Evolutionary conservation across 2,329 filamentous ascomycete species (phyloP).

Genomic region (Zymoseptoria passerinii): DNA sequence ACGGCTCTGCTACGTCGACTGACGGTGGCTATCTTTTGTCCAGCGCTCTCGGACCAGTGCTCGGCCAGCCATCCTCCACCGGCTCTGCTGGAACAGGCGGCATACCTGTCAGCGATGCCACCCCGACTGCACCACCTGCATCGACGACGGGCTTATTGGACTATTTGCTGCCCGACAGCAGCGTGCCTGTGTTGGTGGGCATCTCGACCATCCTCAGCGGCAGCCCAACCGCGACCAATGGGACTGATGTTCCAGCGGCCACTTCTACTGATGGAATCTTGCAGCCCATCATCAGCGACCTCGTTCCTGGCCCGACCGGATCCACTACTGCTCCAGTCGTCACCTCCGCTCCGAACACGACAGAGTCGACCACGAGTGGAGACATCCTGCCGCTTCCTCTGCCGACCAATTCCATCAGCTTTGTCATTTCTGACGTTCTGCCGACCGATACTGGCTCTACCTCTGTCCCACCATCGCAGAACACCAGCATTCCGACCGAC

Average conservation of each 20-base stretch:
- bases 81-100: neutral
- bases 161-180: neutral
- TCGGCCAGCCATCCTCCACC: neutral
- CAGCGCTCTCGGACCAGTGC: neutral
- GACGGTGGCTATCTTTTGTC: neutral
- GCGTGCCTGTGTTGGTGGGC: conserved; percentile 27
- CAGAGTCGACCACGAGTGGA: conserved; percentile 1
- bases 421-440: neutral
- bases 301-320: neutral
- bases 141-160: neutral
- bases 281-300: neutral
- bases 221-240: neutral
- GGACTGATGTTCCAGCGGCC: neutral
- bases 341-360: neutral
- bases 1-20: neutral
- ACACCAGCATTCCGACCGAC: neutral
- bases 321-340: neutral
- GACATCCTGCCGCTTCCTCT: neutral
- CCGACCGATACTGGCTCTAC: neutral
- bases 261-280: neutral
- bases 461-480: neutral
- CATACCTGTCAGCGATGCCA: neutral
- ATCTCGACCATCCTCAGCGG: conserved; percentile 26
- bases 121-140: neutral
- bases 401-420: neutral